Conservation (phyloP, 768 basidiomycete genomes). For the Boletus eberwhitei region DNA sequence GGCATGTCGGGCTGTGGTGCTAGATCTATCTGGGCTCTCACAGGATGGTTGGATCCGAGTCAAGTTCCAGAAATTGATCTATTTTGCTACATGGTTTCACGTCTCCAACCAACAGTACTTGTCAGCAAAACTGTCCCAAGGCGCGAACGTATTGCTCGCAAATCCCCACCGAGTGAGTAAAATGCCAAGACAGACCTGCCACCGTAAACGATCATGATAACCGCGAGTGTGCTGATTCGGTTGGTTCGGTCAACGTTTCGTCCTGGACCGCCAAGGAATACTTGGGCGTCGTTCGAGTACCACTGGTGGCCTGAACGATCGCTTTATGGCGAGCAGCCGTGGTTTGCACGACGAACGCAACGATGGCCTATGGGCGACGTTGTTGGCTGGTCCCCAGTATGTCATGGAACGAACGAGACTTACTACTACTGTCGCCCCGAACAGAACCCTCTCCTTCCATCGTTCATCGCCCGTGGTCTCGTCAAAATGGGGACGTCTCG, state of each 20-base stretch:
- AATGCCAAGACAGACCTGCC: background rate
- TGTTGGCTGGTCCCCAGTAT: background rate
- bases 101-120: no score
- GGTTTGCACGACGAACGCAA: conserved; percentile 33
- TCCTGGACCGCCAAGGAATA: conserved; percentile 14
- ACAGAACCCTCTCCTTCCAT: conserved; percentile 63
- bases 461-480: conserved; percentile 49
- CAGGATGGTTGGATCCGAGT: no score
- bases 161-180: background rate
- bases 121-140: background rate
- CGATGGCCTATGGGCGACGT: conserved; percentile 28
- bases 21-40: no score
- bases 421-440: conserved; percentile 55
- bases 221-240: background rate
- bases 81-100: no score
- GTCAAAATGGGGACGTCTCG: conserved; percentile 45
- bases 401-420: conserved; percentile 3
- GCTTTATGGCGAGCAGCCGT: conserved; percentile 30
- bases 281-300: conserved; percentile 1
- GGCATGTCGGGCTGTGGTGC: background rate
- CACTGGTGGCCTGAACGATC: conserved; percentile 18
- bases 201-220: background rate
- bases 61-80: no score
- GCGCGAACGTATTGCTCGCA: background rate
- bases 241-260: conserved; percentile 23